Percentiles rank a stretch among this genome's conserved stretches.
phyloP scores from a whole-genome alignment of 345 rosid species.

The Sonneratia alba region DNA sequence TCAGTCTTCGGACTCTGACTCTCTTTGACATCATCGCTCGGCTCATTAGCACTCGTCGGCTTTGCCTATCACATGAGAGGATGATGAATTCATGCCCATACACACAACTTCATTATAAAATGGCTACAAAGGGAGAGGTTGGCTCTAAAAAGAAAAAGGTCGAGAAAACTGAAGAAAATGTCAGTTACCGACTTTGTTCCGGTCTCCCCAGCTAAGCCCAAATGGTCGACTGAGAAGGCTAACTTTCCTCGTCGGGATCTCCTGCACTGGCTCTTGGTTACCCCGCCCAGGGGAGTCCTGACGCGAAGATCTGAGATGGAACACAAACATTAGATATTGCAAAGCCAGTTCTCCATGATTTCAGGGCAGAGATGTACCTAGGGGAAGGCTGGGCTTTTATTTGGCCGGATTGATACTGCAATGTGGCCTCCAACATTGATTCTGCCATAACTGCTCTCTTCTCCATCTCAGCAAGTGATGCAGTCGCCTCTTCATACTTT shows the following conservation, averaged over 20 bases:
- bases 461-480: slow-evolving; percentile 88
- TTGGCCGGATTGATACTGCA: slow-evolving; percentile 92
- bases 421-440: slow-evolving; percentile 96
- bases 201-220: slow-evolving; percentile 97
- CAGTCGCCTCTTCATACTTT: slow-evolving; percentile 78
- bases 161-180: too few species aligned
- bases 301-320: slow-evolving; percentile 39
- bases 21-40: slow-evolving; percentile 34
- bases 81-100: not conserved
- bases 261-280: slow-evolving; percentile 57
- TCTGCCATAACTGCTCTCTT: slow-evolving; percentile 98
- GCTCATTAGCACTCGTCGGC: slow-evolving; percentile 21
- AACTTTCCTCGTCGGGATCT: slow-evolving; percentile 61
- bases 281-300: slow-evolving; percentile 35
- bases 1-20: slow-evolving; percentile 23
- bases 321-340: not conserved
- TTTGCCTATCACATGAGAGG: slow-evolving; percentile 35
- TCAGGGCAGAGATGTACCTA: slow-evolving; percentile 24
- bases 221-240: slow-evolving; percentile 81
- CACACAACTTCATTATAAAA: not conserved
- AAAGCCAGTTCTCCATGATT: not conserved
- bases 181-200: slow-evolving; percentile 54
- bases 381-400: slow-evolving; percentile 85
- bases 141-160: too few species aligned
- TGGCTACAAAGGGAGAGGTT: not conserved